Evolutionary conservation across 2,329 filamentous ascomycete genomes (phyloP).

Genomic region (Samsoniella hepiali): DNA sequence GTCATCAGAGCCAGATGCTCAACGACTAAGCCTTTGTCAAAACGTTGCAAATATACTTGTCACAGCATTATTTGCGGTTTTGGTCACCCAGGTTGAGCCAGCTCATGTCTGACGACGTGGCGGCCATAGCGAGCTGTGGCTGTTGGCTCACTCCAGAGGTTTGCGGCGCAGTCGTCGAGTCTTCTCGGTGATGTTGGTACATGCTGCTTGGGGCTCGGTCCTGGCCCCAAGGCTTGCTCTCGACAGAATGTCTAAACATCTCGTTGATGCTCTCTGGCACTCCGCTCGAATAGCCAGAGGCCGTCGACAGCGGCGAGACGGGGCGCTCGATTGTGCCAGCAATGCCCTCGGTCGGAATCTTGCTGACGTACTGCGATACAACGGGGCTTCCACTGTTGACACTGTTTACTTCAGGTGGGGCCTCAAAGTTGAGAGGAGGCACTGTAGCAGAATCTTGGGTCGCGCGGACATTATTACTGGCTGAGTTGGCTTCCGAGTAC

Average conservation of each 20-base stretch:
- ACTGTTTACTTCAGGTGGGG: constrained; percentile 58
- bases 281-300: constrained; percentile 59
- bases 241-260: constrained; percentile 45
- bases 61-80: constrained; percentile 25
- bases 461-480: constrained; percentile 41
- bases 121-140: constrained; percentile 49
- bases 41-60: constrained; percentile 9
- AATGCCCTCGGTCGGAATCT: constrained; percentile 54
- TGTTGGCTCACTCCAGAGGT: constrained; percentile 43
- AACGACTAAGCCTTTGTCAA: constrained; percentile 20
- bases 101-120: constrained; percentile 66
- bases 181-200: constrained; percentile 44
- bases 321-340: constrained; percentile 60
- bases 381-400: constrained; percentile 70
- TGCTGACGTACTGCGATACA: constrained; percentile 56
- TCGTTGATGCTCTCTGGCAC: constrained; percentile 62
- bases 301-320: constrained; percentile 45
- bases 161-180: constrained; percentile 33
- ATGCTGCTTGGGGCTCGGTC: constrained; percentile 51
- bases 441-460: constrained; percentile 68
- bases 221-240: constrained; percentile 46
- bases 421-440: constrained; percentile 65
- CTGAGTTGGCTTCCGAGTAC: constrained; percentile 44
- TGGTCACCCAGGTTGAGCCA: constrained; percentile 70
- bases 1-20: constrained; percentile 19